Base-by-base conservation (phyloP, 2,329 filamentous ascomycete genomes). In the Phaeomoniella chlamydospora region DNA sequence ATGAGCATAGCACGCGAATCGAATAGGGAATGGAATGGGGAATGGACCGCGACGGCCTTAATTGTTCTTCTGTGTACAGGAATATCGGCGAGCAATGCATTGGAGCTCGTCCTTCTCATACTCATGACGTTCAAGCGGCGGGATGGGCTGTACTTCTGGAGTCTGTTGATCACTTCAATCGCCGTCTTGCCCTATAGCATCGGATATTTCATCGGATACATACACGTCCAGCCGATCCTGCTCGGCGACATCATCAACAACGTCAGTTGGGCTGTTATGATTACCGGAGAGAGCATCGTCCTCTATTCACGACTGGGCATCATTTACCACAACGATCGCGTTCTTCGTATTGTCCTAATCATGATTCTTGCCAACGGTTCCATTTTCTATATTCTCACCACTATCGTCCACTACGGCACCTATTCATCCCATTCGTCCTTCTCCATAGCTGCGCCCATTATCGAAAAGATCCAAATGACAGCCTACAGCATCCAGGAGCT, bases 291-390 rank as follows among this genome's bases (percentile, higher is more conserved):
- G 48, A 67, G 67, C 0, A 45, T 77, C 10, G 74, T 79, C 1
- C 56, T 79, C 1, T 79, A 72, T 57, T 77, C 72, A 0, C 64
- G 74, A 4, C 60, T 79, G 1, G 72, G 77, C 46, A 58, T 79
- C 2, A 61, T 79, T 9, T 54, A 73, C 3, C 64, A 63, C 12
- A 68, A 72, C 30, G 56, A 61, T 4, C 51, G 52, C 2, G 50
- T 66, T 3, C 56, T 77, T 0, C 61, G 59, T 3, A 56, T 59
- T 9, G 64, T 73, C 0, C 55, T 75, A 1, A 59, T 49, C 36
- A 73, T 78, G 65, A 77, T 80, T 39, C 60, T 74, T 29, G 46
- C 61, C 40, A 65, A 76, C 45, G 61, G 59, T 13, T 42, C 74
- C 26, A 37, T 74, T 6, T 52, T 73, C 15, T 69, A 77, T 43